phyloP scores from a whole-genome alignment of 257 asterid genomes.

The Solanum neorickii region DNA sequence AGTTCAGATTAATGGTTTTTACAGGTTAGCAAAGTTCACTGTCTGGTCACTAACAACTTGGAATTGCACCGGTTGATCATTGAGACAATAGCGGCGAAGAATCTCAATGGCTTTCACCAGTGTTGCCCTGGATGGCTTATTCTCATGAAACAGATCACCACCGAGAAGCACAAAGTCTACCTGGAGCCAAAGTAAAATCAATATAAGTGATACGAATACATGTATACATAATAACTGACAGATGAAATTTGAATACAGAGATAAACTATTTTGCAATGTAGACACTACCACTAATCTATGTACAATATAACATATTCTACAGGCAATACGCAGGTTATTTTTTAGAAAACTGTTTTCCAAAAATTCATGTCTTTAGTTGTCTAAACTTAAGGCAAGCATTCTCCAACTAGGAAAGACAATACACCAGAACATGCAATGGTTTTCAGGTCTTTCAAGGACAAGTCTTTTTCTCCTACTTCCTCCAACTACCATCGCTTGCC shows the following conservation, averaged over 20 bases:
- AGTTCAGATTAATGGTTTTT: constrained; percentile 38
- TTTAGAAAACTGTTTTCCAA: neutral
- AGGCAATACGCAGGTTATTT: neutral
- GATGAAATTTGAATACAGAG: neutral
- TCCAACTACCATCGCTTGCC: neutral
- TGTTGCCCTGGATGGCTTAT: constrained; percentile 94
- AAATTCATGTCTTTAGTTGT: neutral
- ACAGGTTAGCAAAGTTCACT: constrained; percentile 87
- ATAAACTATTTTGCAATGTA: neutral
- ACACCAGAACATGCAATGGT: neutral
- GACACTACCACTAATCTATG: neutral
- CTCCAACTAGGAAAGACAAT: neutral
- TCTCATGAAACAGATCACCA: constrained; percentile 96
- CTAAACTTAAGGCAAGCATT: neutral
- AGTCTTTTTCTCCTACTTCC: neutral
- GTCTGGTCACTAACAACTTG: constrained; percentile 98
- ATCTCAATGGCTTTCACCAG: constrained; percentile 88
- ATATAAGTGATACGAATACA: neutral
- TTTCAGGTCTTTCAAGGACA: neutral
- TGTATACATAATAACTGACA: neutral
- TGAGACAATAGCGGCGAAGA: constrained; percentile 89
- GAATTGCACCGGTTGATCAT: constrained; percentile 73
- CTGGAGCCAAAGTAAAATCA: constrained; percentile 18
- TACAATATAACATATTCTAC: neutral
- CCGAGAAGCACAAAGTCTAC: constrained; percentile 94